A percentile compares a stretch with the other conserved stretches of the same genome.
Evolutionary conservation across 2,329 filamentous ascomycete genomes (phyloP).

Genomic region (Fusarium sp.): DNA sequence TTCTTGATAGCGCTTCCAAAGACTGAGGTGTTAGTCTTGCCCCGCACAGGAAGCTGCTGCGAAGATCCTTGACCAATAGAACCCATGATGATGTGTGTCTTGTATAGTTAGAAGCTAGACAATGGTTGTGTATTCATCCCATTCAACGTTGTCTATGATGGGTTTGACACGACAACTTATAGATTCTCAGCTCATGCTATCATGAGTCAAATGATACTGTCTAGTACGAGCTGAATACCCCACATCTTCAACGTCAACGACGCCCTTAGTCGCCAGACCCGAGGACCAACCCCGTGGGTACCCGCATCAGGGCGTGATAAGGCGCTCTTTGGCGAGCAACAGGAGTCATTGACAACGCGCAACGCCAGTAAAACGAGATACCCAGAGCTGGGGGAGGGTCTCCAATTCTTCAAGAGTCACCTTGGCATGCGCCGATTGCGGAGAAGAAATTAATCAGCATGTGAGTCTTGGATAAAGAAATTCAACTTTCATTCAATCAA

Average conservation of each 20-base stretch:
- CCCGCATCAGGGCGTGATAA: constrained; percentile 17
- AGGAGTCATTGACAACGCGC: not conserved
- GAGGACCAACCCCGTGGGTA: constrained; percentile 16
- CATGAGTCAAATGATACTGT: constrained; percentile 30
- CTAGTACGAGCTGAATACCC: constrained; percentile 20
- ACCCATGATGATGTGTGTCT: constrained; percentile 28
- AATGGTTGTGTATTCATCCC: not conserved
- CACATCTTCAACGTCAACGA: constrained; percentile 36
- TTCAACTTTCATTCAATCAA: constrained; percentile 6
- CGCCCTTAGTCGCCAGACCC: constrained; percentile 30
- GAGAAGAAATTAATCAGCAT: not conserved
- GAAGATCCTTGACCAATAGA: constrained; percentile 26
- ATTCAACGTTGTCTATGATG: not conserved
- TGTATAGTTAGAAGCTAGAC: not conserved
- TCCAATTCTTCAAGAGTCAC: constrained; percentile 3
- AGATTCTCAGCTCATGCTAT: not conserved
- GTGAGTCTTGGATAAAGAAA: not conserved
- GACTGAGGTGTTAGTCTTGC: constrained; percentile 22
- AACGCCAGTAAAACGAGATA: not conserved
- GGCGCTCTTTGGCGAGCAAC: not conserved
- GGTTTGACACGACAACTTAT: constrained; percentile 7
- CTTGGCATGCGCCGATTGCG: not conserved
- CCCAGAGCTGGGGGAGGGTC: not conserved
- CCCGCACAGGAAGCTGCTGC: constrained; percentile 38
- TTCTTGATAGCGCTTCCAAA: constrained; percentile 59